Evolutionary conservation across 129 eudicot genomes (phyloP).

Genomic region (Centrapalus pauciflorus): DNA sequence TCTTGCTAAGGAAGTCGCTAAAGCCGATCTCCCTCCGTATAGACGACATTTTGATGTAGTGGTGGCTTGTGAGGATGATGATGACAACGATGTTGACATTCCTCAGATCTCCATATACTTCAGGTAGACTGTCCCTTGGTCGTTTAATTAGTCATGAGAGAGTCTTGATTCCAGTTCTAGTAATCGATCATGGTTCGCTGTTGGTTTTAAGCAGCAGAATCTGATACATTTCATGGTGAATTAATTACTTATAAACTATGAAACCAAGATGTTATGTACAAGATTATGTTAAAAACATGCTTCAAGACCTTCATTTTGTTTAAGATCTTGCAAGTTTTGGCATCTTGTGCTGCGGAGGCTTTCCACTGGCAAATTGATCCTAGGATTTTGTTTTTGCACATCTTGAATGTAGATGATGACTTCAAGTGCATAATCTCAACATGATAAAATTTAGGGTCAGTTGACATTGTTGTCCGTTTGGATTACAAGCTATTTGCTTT

Average conservation of each 20-base stretch:
- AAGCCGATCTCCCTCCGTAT: slow-evolving; percentile 58
- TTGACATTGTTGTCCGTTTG: too few relatives aligned
- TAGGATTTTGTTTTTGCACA: neutral
- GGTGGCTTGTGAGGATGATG: slow-evolving; percentile 94
- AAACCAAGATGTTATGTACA: slow-evolving; percentile 18
- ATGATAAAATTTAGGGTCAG: too few relatives aligned
- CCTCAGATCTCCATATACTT: slow-evolving; percentile 78
- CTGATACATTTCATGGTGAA: slow-evolving; percentile 5
- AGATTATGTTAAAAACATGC: slow-evolving; percentile 21
- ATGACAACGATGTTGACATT: slow-evolving; percentile 74
- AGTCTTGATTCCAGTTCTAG: slow-evolving; percentile 4
- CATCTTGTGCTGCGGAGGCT: too few relatives aligned
- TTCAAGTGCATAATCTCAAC: too few relatives aligned
- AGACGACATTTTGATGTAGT: slow-evolving; percentile 76
- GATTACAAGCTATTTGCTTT: too few relatives aligned
- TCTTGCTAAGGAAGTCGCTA: slow-evolving; percentile 71
- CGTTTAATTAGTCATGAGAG: slow-evolving; percentile 13
- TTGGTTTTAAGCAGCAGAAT: slow-evolving; percentile 14
- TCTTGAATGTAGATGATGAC: neutral
- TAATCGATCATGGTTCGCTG: slow-evolving; percentile 11
- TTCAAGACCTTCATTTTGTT: slow-evolving; percentile 7
- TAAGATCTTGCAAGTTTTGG: neutral
- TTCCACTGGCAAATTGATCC: too few relatives aligned
- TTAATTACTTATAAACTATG: slow-evolving; percentile 7
- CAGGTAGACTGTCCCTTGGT: slow-evolving; percentile 27